Base-by-base conservation (phyloP, 139 green algal genomes). In the Coccomyxa sp. region DNA sequence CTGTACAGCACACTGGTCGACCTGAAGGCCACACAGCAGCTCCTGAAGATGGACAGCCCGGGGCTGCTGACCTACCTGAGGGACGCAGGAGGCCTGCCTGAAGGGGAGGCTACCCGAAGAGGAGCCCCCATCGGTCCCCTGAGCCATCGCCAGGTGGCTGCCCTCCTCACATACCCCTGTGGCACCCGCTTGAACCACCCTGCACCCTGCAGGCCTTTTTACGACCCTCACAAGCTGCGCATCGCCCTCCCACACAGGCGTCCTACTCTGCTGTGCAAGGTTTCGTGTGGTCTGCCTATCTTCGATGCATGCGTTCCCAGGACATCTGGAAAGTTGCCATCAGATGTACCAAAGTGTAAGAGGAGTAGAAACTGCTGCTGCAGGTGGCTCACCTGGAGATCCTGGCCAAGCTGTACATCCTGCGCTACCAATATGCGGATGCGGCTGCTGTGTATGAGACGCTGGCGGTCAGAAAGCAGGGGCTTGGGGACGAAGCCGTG, bases 1-100 rank as follows among this genome's bases (percentile, higher is more conserved):
- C 84, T 93, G 54, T 94, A 92, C 81, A 70, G 71, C 71, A 84
- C 82, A 33, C 81, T 95, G 39, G 77, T 94, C 29, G 82, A 89
- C 64, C 41, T 79, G 69, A 74, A 82, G 75, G 75, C 10, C 50
- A 78, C 22, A 41, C 79, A 10, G 18, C 82, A 87, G 39, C 82
- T 92, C 69, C 81, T 91, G 37, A 29, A 55, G 6, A 58, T 89
- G 41, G 78, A 85, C 76, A 69, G 83, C 7, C 81, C 83, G 22
- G 55, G 83, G 50, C 81, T 94, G 35, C 88, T 95, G 77, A n/a
- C 31, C 3, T 91, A 91, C 81, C 82, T 96, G 50, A 40, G 83
- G 24, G n/a, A 76, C 22, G 77, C 78, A 14, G 84, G 79, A 1
- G 90, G 89, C 77, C 78, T 92, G 78, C 70, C 69, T 68, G 74